phyloP scores from a whole-genome alignment of 768 basidiomycete species.

The Pleurotus pulmonarius region DNA sequence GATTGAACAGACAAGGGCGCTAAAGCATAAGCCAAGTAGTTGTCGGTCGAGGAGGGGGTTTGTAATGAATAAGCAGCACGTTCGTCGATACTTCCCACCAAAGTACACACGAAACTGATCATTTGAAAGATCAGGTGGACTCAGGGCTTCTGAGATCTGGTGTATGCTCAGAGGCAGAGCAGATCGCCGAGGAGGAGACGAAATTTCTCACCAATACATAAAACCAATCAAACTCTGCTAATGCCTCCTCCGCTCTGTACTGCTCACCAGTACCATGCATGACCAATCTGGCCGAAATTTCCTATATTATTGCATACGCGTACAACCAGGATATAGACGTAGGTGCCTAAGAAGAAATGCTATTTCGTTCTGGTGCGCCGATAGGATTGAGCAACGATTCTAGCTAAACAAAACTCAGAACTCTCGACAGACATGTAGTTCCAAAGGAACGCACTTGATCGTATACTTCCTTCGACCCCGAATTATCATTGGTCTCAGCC shows the following conservation, averaged over 20 bases:
- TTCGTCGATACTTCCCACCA: not conserved
- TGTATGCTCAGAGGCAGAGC: not conserved
- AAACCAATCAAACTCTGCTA: not conserved
- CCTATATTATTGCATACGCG: too few species aligned
- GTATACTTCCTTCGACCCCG: not conserved
- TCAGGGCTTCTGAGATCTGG: not conserved
- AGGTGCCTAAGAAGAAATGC: not conserved
- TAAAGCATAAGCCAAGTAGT: not conserved
- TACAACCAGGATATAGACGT: not conserved
- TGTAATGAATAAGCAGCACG: not conserved
- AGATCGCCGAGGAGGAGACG: not conserved
- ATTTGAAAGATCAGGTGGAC: not conserved
- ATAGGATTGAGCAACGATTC: conserved; percentile 1
- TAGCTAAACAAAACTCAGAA: not conserved
- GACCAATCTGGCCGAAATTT: not conserved
- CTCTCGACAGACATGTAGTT: not conserved
- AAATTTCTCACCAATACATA: not conserved
- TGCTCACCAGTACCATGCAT: not conserved
- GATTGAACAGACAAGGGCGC: not conserved
- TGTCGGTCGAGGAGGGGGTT: not conserved
- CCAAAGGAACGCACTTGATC: not conserved
- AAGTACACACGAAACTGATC: not conserved
- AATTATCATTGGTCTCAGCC: not conserved
- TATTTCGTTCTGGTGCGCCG: not conserved
- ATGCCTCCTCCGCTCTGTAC: not conserved